Evolutionary conservation across 2,329 filamentous ascomycete genomes (phyloP), one percentile per base, ranked within the genome.

Genomic region (Lecanicillium sp.): DNA sequence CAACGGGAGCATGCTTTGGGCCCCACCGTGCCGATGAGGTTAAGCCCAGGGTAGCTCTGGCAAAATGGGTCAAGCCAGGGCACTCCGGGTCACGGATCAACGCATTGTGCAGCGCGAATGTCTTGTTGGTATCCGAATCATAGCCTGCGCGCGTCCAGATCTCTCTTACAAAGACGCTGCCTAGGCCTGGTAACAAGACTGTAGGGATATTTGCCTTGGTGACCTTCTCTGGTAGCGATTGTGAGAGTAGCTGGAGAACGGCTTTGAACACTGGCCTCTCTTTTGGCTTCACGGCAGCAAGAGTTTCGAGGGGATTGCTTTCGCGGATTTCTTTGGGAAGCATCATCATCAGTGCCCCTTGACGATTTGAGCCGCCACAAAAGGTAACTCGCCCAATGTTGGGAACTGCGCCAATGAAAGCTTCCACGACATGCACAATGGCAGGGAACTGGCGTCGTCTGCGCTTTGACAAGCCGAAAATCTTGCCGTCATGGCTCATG

Each of bases 301-400:
- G 45, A 5, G 70, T 54, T 7, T 58, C 49, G 2, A 94, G 63
- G 0, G 88, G 86, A 49, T 82, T 70, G 47, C 75, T 70, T 35
- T 78, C 73, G 39, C 83, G 75, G 13, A 83, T 58, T 0, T 68
- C 55, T 0, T 58, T 48, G 0, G 77, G 68, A 9, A 95, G 70
- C 44, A 71, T 79, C 59, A 84, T 78, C 62, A 86, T 87, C 29
- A 95, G 64, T 31, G 80, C 80, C 1, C 89, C 89, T 59, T 95
- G 88, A 29, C 88, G 71, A 44, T 95, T 89, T 7, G 88, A 89
- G 15, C 89, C 86, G 49, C 86, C 82, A 54, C 87, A 94, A 60
- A 95, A 95, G 1, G 81, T 82, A 3, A 89, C 84, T 17, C 75
- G 71, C 31, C 77, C 75, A 48, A 94, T 81, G 31, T 70, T 70